Evolutionary conservation across 1,139 yeast genomes (phyloP).

Genomic region (Suhomyces ambrosiae): DNA sequence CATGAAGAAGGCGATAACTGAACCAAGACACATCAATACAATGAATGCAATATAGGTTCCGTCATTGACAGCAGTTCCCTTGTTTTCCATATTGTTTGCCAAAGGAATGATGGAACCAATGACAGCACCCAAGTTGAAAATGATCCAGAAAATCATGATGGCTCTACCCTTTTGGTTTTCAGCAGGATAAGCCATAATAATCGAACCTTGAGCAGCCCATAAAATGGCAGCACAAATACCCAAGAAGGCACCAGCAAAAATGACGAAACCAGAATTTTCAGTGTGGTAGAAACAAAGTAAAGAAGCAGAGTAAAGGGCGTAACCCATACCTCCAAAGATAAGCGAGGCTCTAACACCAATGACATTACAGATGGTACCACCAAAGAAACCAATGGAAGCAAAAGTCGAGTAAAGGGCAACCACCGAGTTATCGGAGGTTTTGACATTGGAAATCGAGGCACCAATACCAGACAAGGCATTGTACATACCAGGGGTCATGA

Average conservation of each 20-base stretch:
- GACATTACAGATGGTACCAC: constrained; percentile 59
- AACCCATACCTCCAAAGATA: constrained; percentile 58
- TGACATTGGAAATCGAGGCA: constrained; percentile 43
- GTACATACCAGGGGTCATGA: constrained; percentile 61
- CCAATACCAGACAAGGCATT: constrained; percentile 61
- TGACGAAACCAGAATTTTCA: constrained; percentile 54
- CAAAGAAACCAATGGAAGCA: constrained; percentile 60
- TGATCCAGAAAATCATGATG: constrained; percentile 60
- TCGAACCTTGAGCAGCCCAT: constrained; percentile 66
- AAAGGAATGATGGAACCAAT: constrained; percentile 60
- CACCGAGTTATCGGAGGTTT: constrained; percentile 52
- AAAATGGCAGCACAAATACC: constrained; percentile 59
- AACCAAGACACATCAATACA: constrained; percentile 54
- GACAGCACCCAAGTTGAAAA: constrained; percentile 66
- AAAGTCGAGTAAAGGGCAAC: constrained; percentile 60
- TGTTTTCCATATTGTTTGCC: constrained; percentile 47
- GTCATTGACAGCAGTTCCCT: constrained; percentile 44
- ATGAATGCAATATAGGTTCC: constrained; percentile 62
- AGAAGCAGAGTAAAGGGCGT: constrained; percentile 56
- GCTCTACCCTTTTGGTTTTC: constrained; percentile 57
- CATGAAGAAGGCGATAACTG: constrained; percentile 46
- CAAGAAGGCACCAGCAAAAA: constrained; percentile 60
- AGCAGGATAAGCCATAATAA: constrained; percentile 60
- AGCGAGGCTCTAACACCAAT: constrained; percentile 53
- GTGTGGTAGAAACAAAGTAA: constrained; percentile 52